Base-by-base conservation (phyloP, 805 yeast species). In the Candida peoriensis region DNA sequence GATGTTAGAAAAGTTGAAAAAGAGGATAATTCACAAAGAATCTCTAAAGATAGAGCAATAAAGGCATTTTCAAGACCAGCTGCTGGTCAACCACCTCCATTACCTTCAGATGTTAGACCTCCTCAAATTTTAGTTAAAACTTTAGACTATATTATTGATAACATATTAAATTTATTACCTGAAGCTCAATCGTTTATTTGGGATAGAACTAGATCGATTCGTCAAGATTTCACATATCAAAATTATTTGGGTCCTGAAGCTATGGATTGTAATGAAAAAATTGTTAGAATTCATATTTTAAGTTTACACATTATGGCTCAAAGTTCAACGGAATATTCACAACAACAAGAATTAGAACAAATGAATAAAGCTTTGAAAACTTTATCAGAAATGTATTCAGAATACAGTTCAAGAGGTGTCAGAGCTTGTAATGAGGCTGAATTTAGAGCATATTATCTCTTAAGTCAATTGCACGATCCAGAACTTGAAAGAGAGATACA, bases 21-120 rank as follows among this genome's bases (percentile, higher is more conserved):
- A 43, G 87, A 81, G 41, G 39, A 40, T 2, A 62, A 63, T 0
- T 67, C 76, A 3, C 76, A 76, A 5, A 70, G 63, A 42, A 81
- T 87, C 6, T 69, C 85, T 1, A 56, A 73, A 20, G 51, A 52
- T 0, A 63, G 67, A 29, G 96, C 97, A 0, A 74, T 93, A 6
- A 93, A 93, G 59, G 94, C 96, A 2, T 93, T 93, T 54, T 83
- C 95, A 16, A 69, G 99, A 48, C 97, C 99, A 0, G 96, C 95
- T 13, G 97, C 97, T 1, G 98, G 97, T 6, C 96, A 93, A 48
- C 95, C 96, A 2, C 97, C 97, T 2, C 95, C 97, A 3, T 64
- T 93, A 38, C 99, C 98, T 0, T 87, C 97, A 1, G 98, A 93
- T 56, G 99, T 93, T 4, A 70, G 99, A 41, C 96, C 98, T 1